Evolutionary conservation across 2,329 filamentous ascomycete species (phyloP).

Genomic region (Colletotrichum spaethianum): DNA sequence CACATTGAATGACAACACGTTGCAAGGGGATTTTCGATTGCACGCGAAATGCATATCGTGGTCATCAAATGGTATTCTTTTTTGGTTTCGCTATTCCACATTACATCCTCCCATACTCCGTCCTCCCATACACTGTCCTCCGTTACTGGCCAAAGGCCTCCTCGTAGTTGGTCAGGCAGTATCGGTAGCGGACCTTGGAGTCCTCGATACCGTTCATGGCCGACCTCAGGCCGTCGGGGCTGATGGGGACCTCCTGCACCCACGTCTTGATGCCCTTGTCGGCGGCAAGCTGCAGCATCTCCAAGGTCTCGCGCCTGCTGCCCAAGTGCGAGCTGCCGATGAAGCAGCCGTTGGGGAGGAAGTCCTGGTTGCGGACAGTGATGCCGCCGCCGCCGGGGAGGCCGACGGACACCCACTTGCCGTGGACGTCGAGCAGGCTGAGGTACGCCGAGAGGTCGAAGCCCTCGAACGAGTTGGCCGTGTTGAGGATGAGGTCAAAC

Average conservation of each 20-base stretch:
- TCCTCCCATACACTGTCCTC: background rate
- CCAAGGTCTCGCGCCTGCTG: conserved; percentile 77
- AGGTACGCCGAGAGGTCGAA: conserved; percentile 82
- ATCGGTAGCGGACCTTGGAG: conserved; percentile 81
- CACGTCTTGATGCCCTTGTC: conserved; percentile 79
- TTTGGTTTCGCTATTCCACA: conserved; percentile 18
- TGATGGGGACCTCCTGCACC: conserved; percentile 82
- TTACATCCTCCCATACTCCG: background rate
- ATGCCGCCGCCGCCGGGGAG: conserved; percentile 84
- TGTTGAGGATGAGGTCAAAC: conserved; percentile 85
- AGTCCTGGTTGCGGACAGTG: conserved; percentile 79
- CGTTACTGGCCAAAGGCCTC: conserved; percentile 72
- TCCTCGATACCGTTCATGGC: conserved; percentile 79
- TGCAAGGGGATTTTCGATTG: too few relatives aligned
- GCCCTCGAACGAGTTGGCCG: conserved; percentile 76
- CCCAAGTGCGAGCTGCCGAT: conserved; percentile 81
- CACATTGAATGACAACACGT: too few relatives aligned
- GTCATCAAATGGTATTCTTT: conserved; percentile 33
- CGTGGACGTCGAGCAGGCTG: conserved; percentile 84
- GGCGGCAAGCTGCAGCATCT: conserved; percentile 80
- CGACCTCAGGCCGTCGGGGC: conserved; percentile 77
- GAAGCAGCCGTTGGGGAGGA: conserved; percentile 81
- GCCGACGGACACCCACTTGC: conserved; percentile 84
- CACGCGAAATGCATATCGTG: background rate
- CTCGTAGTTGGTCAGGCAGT: conserved; percentile 80